Conservation (phyloP, 2,329 filamentous ascomycete species). For the Thielaviopsis ethacetica region DNA sequence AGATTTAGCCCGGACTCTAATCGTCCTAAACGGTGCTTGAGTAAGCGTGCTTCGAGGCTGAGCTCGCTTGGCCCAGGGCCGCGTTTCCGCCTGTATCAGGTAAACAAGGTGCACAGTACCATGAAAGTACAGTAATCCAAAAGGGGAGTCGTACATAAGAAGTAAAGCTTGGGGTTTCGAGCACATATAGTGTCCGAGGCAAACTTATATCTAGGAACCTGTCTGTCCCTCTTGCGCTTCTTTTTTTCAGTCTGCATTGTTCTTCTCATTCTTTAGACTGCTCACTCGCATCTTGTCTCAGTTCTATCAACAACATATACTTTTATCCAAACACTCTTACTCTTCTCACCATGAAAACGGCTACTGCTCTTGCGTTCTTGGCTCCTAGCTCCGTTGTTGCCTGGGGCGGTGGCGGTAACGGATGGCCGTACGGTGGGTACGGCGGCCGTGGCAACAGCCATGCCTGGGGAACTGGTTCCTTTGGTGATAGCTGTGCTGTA, state of each 20-base stretch:
- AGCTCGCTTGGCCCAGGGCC: no score
- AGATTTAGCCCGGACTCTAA: no score
- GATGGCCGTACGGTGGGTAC: constrained; percentile 9
- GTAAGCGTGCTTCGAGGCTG: no score
- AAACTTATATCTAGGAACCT: not conserved
- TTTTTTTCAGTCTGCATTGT: not conserved
- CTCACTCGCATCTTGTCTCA: not conserved
- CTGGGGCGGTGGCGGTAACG: constrained; percentile 6
- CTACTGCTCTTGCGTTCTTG: constrained; percentile 4
- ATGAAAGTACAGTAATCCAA: not conserved
- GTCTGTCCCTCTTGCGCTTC: not conserved
- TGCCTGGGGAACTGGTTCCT: constrained; percentile 4
- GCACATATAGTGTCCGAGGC: not conserved
- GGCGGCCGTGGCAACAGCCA: not conserved
- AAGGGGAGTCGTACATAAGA: not conserved
- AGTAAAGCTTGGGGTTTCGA: not conserved
- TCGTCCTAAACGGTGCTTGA: no score
- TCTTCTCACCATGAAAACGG: constrained; percentile 6
- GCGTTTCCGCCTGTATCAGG: no score
- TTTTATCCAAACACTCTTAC: not conserved
- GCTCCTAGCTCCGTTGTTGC: constrained; percentile 7
- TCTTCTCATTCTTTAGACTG: not conserved
- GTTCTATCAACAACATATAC: not conserved
- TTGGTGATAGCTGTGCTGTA: constrained; percentile 11
- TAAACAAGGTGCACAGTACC: not conserved